These are phyloP conservation scores for Stachybotrys chartarum DNA, from an alignment of 2,329 filamentous ascomycete species.

Conservation along the genomic window DNA sequence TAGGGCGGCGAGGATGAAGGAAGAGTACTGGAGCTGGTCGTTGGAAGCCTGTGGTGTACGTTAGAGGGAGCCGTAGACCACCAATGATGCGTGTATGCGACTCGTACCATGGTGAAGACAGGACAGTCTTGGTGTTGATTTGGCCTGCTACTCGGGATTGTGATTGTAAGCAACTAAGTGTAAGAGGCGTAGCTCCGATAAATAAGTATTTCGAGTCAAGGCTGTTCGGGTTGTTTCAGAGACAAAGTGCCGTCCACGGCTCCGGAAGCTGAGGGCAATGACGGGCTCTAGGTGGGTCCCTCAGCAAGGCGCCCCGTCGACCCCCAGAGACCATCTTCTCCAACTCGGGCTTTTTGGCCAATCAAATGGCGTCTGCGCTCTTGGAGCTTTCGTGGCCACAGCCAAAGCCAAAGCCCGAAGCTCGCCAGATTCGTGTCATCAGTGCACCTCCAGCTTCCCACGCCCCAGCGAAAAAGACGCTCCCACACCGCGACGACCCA, in stretches of 20 bases:
- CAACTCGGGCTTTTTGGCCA: neutral
- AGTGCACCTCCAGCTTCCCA: conserved; percentile 8
- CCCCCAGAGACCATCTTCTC: neutral
- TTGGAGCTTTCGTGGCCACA: conserved; percentile 32
- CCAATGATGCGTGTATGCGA: neutral
- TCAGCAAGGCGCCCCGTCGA: neutral
- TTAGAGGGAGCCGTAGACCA: neutral
- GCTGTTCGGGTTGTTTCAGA: conserved; percentile 1
- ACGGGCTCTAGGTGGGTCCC: neutral
- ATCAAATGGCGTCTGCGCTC: neutral
- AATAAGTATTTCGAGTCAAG: neutral
- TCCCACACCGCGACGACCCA: too few species aligned
- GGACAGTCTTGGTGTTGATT: neutral
- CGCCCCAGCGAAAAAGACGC: conserved; percentile 3
- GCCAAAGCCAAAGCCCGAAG: conserved; percentile 1
- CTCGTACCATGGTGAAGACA: conserved; percentile 7
- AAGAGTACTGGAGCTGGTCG: conserved; percentile 43
- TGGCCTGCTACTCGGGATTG: neutral
- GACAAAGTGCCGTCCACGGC: neutral
- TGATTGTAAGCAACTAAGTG: neutral
- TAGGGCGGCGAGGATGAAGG: conserved; percentile 70
- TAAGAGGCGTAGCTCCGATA: neutral
- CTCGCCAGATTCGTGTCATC: conserved; percentile 5
- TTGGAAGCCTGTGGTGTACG: conserved; percentile 8
- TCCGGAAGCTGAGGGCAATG: neutral